Evolutionary conservation across 1,139 yeast species (phyloP), one percentile per base, ranked within the genome.

Genomic region (Candida gigantensis): DNA sequence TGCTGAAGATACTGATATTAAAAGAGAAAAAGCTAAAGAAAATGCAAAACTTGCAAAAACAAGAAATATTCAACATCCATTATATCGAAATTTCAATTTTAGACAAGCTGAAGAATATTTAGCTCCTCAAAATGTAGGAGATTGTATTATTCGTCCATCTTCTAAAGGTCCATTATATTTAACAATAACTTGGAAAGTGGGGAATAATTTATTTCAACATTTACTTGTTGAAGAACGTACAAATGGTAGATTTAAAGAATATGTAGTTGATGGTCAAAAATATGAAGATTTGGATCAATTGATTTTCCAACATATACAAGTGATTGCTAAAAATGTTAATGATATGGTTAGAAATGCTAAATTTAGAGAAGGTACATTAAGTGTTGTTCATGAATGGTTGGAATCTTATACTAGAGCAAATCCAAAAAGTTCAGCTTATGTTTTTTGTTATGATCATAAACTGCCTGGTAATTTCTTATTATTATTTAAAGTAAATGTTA

Each of bases 101-200:
- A 74, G 74, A 43, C 97, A 92, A 65, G 97, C 99, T 0, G 97
- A 92, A 60, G 95, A 87, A 52, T 90, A 75, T 52, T 72, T 92
- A 53, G 96, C 97, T 9, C 86, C 96, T 11, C 78, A 85, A 58
- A 79, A 82, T 32, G 83, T 90, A 42, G 99, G 99, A 34, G 96
- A 88, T 52, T 79, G 89, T 64, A 95, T 94, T 21, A 87, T 92
- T 40, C 79, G 99, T 50, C 98, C 97, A 8, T 89, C 97, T 1
- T 87, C 96, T 6, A 81, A 83, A 44, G 98, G 98, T 24, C 74
- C 79, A 29, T 85, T 87, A 47, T 96, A 81, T 59, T 74, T 92
- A 50, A 90, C 96, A 2, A 84, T 90, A 27, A 92, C 99, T 0
- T 92, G 98, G 97, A 92, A 92, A 58, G 90, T 94, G 26, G 92